These are phyloP conservation scores for Phytophthora uliginosa DNA, from an alignment of 352 stramenopile genomes.

Conservation along the genomic window DNA sequence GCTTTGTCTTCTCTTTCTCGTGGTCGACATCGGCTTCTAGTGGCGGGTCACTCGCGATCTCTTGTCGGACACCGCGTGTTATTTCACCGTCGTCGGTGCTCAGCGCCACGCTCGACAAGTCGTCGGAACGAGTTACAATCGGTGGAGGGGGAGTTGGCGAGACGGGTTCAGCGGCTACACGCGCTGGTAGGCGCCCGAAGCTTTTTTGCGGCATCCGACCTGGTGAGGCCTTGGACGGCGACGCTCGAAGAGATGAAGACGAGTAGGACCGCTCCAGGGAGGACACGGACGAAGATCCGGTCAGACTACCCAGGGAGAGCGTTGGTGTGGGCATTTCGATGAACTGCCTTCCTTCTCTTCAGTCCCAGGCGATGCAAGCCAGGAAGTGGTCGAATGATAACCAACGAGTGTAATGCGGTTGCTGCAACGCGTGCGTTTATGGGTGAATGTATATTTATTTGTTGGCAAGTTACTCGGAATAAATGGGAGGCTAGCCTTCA, in stretches of 20 bases:
- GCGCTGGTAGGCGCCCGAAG: conserved; percentile 25
- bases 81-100: conserved; percentile 11
- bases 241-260: conserved; percentile 22
- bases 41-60: conserved; percentile 1
- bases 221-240: conserved; percentile 15
- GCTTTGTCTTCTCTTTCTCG: conserved; percentile 12
- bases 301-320: background rate
- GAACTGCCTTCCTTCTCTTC: too few species aligned
- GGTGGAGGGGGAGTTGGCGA: conserved; percentile 5
- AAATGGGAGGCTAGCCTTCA: conserved; percentile 27
- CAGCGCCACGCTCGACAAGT: background rate
- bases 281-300: background rate
- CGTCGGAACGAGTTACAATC: background rate
- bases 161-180: conserved; percentile 16
- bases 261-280: conserved; percentile 26
- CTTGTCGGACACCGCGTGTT: background rate
- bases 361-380: background rate
- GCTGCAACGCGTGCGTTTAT: background rate
- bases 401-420: background rate
- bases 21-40: conserved; percentile 14
- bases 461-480: conserved; percentile 21
- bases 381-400: background rate
- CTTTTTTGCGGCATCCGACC: conserved; percentile 29
- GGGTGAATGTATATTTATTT: conserved; percentile 16
- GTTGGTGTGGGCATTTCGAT: conserved; percentile 12